Evolutionary conservation across 1,284 basidiomycete genomes (phyloP), one percentile per base, ranked within the genome.

Genomic region (Trichosporon sp.): DNA sequence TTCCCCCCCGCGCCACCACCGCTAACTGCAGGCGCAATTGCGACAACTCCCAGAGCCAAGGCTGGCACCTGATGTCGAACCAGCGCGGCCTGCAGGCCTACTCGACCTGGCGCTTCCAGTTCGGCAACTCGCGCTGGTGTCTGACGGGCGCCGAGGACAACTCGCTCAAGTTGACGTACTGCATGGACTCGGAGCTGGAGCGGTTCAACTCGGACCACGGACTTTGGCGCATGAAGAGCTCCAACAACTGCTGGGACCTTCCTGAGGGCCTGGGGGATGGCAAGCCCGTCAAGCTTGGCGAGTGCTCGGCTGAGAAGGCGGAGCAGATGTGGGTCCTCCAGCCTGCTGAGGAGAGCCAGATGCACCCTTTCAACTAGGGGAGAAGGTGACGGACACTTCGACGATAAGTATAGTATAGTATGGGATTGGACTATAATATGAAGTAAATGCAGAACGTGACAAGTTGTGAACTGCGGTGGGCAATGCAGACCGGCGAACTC

Each of bases 191-290:
- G 51, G 51, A 54, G 19, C 6, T 21, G 51, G 26, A 26, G 51
- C 51, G 51, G 5, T 54, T 54, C 51, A 54, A 54, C 51, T 54
- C 51, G 51, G n/a, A 54, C 51, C 51, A 54, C 51, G 51, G 51
- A 4, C 5, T 16, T 21, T 54, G 51, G 51, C n/a, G 21, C 8
- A 54, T 54, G 19, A 54, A 54, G 51, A 11, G 10, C 51, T 8
- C 19, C 14, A 16, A 54, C 19, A 16, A 26, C 14, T 54, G 51
- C 51, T 21, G n/a, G 19, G 51, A 19, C 14, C n/a, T 21, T 7
- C 51, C 51, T 19, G 51, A 54, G 51, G 51, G 38, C 2, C 38
- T 26, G 3, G 19, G 19, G 19, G 51, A 54, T 6, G 51, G 51
- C 51, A 48, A 19, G 19, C 19, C n/a, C 4, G n/a, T 10, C 19